Base-by-base conservation (phyloP, 225 moss, liverwort and hornwort genomes). In the Pleurozium schreberi region DNA sequence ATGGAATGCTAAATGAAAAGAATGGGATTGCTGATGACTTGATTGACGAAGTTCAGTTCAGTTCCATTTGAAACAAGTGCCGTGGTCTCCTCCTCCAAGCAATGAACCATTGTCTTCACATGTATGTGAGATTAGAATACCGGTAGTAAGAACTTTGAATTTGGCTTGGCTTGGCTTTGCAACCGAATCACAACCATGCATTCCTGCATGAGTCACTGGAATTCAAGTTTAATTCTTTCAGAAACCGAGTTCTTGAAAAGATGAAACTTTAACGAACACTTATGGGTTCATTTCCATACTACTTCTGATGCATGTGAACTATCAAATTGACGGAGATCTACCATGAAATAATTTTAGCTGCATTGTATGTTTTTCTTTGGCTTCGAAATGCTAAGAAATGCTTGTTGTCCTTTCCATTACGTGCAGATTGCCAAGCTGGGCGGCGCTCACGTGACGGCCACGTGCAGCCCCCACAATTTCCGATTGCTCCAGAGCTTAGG, bases 361-460 rank as follows among this genome's bases (percentile, higher is more conserved):
- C 79, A 40, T 40, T 80, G 58, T 58, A 28, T 79, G 55, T 79
- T n/a, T 58, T 18, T 27, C 28, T 40, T n/a, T 4, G 17, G 11
- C 58, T 40, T 66, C 50, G n/a, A n/a, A n/a, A n/a, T 14, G 50
- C 62, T 33, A 47, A 78, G 27, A 7, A 57, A n/a, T n/a, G 27
- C 47, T 76, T 26, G 42, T 66, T 33, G 36, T 34, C 63, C 33
- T 75, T 78, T 34, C 23, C 20, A n/a, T 78, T n/a, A 55, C n/a
- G 17, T 79, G 18, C 90, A 97, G 96, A 90, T 96, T 77, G 97
- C 95, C 18, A 96, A 96, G 80, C 74, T 96, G 5, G 93, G 94
- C n/a, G 95, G 96, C n/a, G 96, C 92, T 36, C 96, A 97, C 42
- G 94, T 96, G 7, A 96, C 96, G 27, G 96, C 85, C 8, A 91